phyloP scores from a whole-genome alignment of 75 land plant genomes.

The Selaginella moellendorffii region DNA sequence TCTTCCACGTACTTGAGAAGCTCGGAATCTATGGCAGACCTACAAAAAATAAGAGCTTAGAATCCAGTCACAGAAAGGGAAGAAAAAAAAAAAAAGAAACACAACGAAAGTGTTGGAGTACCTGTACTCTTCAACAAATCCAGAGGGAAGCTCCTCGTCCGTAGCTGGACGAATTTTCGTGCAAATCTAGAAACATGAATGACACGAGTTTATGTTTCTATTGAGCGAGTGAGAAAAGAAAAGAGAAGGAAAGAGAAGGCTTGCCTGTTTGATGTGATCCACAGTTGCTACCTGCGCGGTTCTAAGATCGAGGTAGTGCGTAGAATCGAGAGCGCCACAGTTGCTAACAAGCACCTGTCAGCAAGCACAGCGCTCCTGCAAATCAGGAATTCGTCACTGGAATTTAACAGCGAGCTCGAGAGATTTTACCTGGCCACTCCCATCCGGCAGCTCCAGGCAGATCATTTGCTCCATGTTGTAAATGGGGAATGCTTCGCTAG shows the following conservation, averaged over 20 bases:
- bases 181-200: slow-evolving; percentile 48
- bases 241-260: not conserved
- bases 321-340: slow-evolving; percentile 43
- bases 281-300: slow-evolving; percentile 81
- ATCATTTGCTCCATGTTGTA: slow-evolving; percentile 75
- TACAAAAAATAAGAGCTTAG: slow-evolving; percentile 7
- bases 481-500: slow-evolving; percentile 59
- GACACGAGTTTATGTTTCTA: too few relatives aligned
- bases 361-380: slow-evolving; percentile 26
- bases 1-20: slow-evolving; percentile 67
- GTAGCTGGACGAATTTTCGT: slow-evolving; percentile 63
- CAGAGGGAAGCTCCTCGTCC: slow-evolving; percentile 79
- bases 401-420: too few relatives aligned
- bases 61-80: not conserved
- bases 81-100: not conserved
- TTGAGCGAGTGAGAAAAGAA: too few relatives aligned
- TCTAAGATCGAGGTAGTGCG: slow-evolving; percentile 72
- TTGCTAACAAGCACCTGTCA: slow-evolving; percentile 64
- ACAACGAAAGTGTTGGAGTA: slow-evolving; percentile 13
- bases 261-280: slow-evolving; percentile 89
- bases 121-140: slow-evolving; percentile 83
- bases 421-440: slow-evolving; percentile 76
- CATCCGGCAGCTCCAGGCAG: slow-evolving; percentile 52
- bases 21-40: slow-evolving; percentile 69
- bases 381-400: too few relatives aligned